A percentile compares a stretch with the other conserved stretches of the same genome.
Conservation (phyloP, 2,329 filamentous ascomycete species). For the Exophiala calicioides region DNA sequence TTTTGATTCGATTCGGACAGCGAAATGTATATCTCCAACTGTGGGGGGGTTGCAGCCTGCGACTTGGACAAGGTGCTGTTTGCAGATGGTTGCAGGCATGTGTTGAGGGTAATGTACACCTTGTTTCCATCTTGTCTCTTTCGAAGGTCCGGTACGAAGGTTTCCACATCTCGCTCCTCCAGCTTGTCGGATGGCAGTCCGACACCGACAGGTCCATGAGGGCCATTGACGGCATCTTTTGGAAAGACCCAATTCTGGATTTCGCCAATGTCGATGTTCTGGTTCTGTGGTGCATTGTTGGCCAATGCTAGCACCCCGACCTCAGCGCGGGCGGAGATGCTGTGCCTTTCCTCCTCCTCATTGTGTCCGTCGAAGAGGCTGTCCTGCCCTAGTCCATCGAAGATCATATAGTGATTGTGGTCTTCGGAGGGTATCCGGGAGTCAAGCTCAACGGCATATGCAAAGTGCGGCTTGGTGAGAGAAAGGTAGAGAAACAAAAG, state of each 20-base stretch:
- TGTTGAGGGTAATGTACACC: constrained; percentile 82
- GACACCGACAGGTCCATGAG: constrained; percentile 38
- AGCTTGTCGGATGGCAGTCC: constrained; percentile 38
- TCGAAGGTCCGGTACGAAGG: constrained; percentile 20
- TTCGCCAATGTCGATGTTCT: constrained; percentile 64
- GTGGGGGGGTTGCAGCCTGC: constrained; percentile 58
- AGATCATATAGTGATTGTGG: constrained; percentile 51
- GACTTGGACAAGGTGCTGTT: constrained; percentile 50
- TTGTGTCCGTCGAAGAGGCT: constrained; percentile 35
- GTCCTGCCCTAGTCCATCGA: constrained; percentile 37
- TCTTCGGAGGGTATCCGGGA: constrained; percentile 45
- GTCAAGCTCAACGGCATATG: constrained; percentile 61
- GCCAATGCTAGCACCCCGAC: constrained; percentile 52
- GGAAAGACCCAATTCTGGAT: constrained; percentile 67
- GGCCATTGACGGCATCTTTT: constrained; percentile 54
- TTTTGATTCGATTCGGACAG: constrained; percentile 62
- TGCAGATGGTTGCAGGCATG: constrained; percentile 72
- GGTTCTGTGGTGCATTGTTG: constrained; percentile 65
- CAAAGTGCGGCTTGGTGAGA: constrained; percentile 61
- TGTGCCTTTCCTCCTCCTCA: constrained; percentile 30
- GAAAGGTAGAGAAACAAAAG: constrained; percentile 63
- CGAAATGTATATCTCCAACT: constrained; percentile 78
- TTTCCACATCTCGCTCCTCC: constrained; percentile 26
- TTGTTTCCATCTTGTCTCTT: constrained; percentile 25
- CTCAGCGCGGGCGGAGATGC: constrained; percentile 61